phyloP scores from a whole-genome alignment of 129 eudicot species.

The Lonicera japonica region DNA sequence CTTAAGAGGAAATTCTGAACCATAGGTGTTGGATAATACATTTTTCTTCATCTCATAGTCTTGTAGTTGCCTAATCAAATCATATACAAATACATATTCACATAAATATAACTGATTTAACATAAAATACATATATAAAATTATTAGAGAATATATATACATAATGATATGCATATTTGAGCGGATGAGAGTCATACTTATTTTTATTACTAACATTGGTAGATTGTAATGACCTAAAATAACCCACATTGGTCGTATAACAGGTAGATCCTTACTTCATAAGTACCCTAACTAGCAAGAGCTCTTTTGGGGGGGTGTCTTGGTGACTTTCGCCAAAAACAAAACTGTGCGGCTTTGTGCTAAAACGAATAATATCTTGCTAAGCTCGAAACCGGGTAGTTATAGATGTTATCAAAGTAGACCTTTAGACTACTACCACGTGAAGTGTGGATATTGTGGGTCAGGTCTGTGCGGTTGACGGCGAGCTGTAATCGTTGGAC shows the following conservation, averaged over 20 bases:
- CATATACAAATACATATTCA: neutral
- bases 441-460: no score
- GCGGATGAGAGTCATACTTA: slow-evolving; percentile 89
- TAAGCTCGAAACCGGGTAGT: no score
- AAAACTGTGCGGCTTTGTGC: neutral
- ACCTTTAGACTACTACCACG: no score
- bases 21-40: slow-evolving; percentile 61
- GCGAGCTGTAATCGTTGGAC: no score
- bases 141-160: slow-evolving; percentile 17
- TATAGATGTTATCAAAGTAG: no score
- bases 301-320: slow-evolving; percentile 54
- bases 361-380: no score
- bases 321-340: no score
- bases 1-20: slow-evolving; percentile 82
- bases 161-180: slow-evolving; percentile 60
- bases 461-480: no score
- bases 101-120: neutral
- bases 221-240: no score
- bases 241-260: slow-evolving; percentile 73
- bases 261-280: no score
- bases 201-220: no score
- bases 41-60: slow-evolving; percentile 75
- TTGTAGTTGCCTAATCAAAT: slow-evolving; percentile 42
- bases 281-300: slow-evolving; percentile 71
- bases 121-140: neutral